Conservation (phyloP, 2,329 filamentous ascomycete genomes). For the Ophiostoma populinum region DNA sequence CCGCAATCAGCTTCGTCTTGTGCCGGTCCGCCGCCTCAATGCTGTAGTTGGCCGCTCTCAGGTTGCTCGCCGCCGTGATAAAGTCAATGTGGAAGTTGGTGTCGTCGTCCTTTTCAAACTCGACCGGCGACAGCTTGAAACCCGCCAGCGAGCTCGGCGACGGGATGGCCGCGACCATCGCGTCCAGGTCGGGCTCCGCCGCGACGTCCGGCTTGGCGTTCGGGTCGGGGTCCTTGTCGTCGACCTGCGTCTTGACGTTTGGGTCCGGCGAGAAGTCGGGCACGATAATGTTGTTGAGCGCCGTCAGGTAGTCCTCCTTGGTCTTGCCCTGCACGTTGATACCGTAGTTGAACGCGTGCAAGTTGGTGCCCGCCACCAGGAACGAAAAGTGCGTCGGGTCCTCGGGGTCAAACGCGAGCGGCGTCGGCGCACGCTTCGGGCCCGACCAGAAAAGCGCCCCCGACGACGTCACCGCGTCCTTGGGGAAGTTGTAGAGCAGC, state of each 20-base stretch:
- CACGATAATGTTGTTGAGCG: slow-evolving; percentile 83
- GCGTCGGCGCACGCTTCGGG: slow-evolving; percentile 86
- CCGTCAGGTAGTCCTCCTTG: slow-evolving; percentile 55
- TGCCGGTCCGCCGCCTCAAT: slow-evolving; percentile 83
- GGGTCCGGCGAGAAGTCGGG: slow-evolving; percentile 86
- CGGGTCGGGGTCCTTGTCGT: slow-evolving; percentile 87
- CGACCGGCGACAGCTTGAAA: slow-evolving; percentile 79
- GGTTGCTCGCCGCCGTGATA: slow-evolving; percentile 91
- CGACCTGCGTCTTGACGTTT: slow-evolving; percentile 89
- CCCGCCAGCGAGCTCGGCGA: slow-evolving; percentile 64
- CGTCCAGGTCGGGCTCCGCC: slow-evolving; percentile 59
- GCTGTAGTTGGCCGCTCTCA: slow-evolving; percentile 95
- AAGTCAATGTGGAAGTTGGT: slow-evolving; percentile 98
- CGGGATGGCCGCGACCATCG: slow-evolving; percentile 57
- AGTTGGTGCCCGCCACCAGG: slow-evolving; percentile 70
- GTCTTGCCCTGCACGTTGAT: slow-evolving; percentile 70
- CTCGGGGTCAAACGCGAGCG: slow-evolving; percentile 71
- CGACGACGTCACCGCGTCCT: slow-evolving; percentile 73
- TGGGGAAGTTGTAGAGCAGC: slow-evolving; percentile 91
- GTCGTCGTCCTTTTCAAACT: slow-evolving; percentile 97
- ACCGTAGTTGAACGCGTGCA: slow-evolving; percentile 95
- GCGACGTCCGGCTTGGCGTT: slow-evolving; percentile 48
- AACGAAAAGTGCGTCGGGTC: slow-evolving; percentile 82
- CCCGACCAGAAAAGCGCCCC: slow-evolving; percentile 96
- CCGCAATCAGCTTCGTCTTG: slow-evolving; percentile 98